Conservation (phyloP, 257 asterid species). For the Linaria vulgaris region DNA sequence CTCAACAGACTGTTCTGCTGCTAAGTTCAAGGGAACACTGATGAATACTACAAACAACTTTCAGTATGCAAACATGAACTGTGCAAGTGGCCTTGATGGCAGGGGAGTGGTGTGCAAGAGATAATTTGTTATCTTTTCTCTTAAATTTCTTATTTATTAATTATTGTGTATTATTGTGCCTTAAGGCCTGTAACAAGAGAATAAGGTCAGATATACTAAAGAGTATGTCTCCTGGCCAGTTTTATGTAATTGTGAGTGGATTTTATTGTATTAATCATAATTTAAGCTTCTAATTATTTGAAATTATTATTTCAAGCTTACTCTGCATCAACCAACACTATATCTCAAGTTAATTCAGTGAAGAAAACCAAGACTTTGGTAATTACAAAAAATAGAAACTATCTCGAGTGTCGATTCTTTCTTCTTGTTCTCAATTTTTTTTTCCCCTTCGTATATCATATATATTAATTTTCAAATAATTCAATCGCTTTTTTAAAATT, state of each 20-base stretch:
- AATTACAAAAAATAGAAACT: no score
- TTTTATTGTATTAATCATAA: not conserved
- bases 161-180: slow-evolving; percentile 15
- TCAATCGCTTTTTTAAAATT: no score
- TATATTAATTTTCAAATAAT: no score
- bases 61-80: slow-evolving; percentile 48
- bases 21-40: slow-evolving; percentile 51
- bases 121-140: slow-evolving; percentile 22
- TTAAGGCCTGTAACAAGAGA: slow-evolving; percentile 10
- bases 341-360: no score
- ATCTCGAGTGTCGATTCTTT: no score
- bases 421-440: no score
- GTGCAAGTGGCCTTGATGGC: slow-evolving; percentile 56
- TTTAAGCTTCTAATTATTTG: slow-evolving; percentile 19
- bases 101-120: slow-evolving; percentile 75
- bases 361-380: no score
- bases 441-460: no score
- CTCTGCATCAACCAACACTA: no score
- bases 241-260: slow-evolving; percentile 7
- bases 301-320: no score
- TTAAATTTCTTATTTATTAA: not conserved
- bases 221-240: slow-evolving; percentile 15
- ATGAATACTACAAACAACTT: slow-evolving; percentile 14
- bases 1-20: slow-evolving; percentile 62
- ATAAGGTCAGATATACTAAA: slow-evolving; percentile 27